These are phyloP conservation scores for Xerophyta viscosa DNA, from an alignment of 106 monocot species.

Conservation along the genomic window DNA sequence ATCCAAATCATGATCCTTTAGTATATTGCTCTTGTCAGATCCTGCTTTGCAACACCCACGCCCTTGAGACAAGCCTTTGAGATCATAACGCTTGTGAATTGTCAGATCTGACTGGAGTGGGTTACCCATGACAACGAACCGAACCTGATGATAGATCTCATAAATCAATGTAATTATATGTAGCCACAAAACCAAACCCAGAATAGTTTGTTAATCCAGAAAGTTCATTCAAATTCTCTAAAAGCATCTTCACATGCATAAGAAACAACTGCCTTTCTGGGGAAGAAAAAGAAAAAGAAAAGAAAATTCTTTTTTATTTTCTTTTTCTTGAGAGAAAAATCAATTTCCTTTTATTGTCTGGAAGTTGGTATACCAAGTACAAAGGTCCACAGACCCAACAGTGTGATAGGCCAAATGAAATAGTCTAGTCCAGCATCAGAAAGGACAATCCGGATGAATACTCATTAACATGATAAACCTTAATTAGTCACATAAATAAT, in stretches of 20 bases:
- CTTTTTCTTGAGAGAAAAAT: too few relatives aligned
- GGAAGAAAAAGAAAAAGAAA: too few relatives aligned
- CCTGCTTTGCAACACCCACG: slow-evolving; percentile 2
- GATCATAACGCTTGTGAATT: slow-evolving; percentile 8
- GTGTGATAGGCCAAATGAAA: too few relatives aligned
- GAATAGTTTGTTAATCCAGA: too few relatives aligned
- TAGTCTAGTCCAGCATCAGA: too few relatives aligned
- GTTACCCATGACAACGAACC: slow-evolving; percentile 14
- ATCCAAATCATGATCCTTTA: slow-evolving; percentile 11
- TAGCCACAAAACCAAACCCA: not conserved
- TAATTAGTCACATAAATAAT: not conserved
- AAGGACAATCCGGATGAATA: not conserved
- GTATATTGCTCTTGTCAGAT: slow-evolving; percentile 2
- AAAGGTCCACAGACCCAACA: too few relatives aligned
- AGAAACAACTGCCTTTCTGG: too few relatives aligned
- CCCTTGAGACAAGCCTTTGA: slow-evolving; percentile 13
- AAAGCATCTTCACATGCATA: too few relatives aligned
- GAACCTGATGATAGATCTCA: slow-evolving; percentile 1
- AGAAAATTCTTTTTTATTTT: too few relatives aligned
- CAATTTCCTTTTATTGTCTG: too few relatives aligned
- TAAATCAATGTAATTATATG: not conserved
- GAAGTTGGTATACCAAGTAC: too few relatives aligned
- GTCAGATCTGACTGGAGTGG: slow-evolving; percentile 2
- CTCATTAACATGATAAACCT: not conserved
- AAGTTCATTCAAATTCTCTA: too few relatives aligned